Evolutionary conservation across 495 filamentous ascomycete genomes (phyloP).

Genomic region (Diplogelasinospora grovesii): DNA sequence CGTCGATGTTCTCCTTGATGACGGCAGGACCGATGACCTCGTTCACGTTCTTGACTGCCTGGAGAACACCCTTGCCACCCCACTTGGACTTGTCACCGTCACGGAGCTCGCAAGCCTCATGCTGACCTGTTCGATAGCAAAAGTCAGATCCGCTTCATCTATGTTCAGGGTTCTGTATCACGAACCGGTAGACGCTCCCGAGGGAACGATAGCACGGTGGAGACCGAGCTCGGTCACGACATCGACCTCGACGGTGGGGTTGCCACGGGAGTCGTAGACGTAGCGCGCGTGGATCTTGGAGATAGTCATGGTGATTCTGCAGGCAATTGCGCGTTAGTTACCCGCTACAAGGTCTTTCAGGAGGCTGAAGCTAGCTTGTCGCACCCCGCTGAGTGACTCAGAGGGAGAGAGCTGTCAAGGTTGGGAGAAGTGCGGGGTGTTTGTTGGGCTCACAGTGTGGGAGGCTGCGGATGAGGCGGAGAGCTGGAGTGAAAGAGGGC

Average conservation of each 20-base stretch:
- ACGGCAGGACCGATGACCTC: slow-evolving; percentile 80
- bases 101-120: slow-evolving; percentile 97
- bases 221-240: slow-evolving; percentile 94
- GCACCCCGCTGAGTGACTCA: no score
- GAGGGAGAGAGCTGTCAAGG: no score
- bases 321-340: slow-evolving; percentile 5
- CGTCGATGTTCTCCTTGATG: slow-evolving; percentile 89
- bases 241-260: slow-evolving; percentile 90
- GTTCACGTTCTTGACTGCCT: slow-evolving; percentile 97
- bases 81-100: slow-evolving; percentile 97
- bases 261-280: slow-evolving; percentile 99
- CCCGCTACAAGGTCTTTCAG: background rate
- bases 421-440: slow-evolving; percentile 1
- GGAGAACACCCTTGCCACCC: slow-evolving; percentile 92
- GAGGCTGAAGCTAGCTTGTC: background rate
- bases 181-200: slow-evolving; percentile 92
- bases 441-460: slow-evolving; percentile 4
- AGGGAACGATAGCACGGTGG: slow-evolving; percentile 97
- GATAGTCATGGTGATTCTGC: slow-evolving; percentile 70
- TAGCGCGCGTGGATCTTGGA: slow-evolving; percentile 96
- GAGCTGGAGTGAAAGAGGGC: slow-evolving; percentile 1
- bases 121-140: slow-evolving; percentile 59
- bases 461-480: background rate
- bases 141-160: background rate
- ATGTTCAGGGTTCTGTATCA: slow-evolving; percentile 12